Conservation (phyloP, 1,284 basidiomycete species). For the Ceratobasidium sp. region DNA sequence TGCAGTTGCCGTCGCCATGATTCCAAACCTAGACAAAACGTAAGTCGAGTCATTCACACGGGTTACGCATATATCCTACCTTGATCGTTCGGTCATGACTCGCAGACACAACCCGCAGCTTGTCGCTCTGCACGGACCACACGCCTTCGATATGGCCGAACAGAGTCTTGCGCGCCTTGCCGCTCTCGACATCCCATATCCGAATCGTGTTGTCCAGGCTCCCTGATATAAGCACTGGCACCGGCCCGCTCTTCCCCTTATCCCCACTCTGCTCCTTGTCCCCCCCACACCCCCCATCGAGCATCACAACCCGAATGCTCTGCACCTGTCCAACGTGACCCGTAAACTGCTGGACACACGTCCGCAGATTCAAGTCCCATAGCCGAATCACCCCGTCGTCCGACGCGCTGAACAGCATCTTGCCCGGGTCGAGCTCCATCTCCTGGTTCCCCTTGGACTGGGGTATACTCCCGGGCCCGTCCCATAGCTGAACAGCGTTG, state of each 20-base stretch:
- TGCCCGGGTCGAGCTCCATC: constrained; percentile 70
- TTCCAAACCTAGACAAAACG: constrained; percentile 77
- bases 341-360: constrained; percentile 83
- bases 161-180: constrained; percentile 78
- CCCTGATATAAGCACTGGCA: constrained; percentile 84
- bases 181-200: constrained; percentile 51
- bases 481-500: constrained; percentile 94
- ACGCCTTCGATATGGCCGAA: constrained; percentile 98
- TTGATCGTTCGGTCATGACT: constrained; percentile 94
- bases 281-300: constrained; percentile 59
- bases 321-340: constrained; percentile 97
- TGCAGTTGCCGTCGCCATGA: constrained; percentile 85
- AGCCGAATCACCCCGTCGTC: constrained; percentile 94
- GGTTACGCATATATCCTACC: constrained; percentile 56
- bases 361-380: constrained; percentile 86
- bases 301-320: constrained; percentile 79
- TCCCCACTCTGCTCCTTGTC: constrained; percentile 47
- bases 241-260: constrained; percentile 44
- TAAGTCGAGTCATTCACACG: not conserved
- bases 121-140: constrained; percentile 93
- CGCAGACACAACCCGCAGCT: constrained; percentile 87
- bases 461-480: constrained; percentile 51
- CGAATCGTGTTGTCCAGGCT: constrained; percentile 96
- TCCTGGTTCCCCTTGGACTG: constrained; percentile 30
- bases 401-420: constrained; percentile 95